Base-by-base conservation (phyloP, 2,329 filamentous ascomycete species). In the Septoria linicola region DNA sequence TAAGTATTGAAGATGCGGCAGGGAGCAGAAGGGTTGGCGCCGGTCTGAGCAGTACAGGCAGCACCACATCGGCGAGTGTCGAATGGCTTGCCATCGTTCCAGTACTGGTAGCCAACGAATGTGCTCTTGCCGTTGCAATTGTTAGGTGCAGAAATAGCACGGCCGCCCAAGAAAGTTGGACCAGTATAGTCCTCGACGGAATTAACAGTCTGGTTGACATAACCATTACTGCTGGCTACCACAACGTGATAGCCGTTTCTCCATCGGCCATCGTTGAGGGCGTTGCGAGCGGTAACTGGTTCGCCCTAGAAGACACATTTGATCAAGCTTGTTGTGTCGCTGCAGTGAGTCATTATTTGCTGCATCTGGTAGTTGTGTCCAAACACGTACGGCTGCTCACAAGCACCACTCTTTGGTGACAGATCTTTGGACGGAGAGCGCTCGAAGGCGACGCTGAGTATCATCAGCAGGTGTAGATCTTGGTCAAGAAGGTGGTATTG, bases 251-350 rank as follows among this genome's bases (percentile, higher is more conserved):
- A 56, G 13, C 55, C 53, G 34, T 52, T 56, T 4, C 58, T 37
- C 27, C 49, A 60, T 31, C 66, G 60, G 4, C 65, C 66, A 4
- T 52, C 42, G 48, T 68, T 68, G 32, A 57, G 54, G 16, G 62
- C 61, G 14, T 60, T 61, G 3, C 42, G 45, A 10, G 49, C 16
- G 25, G 34, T 54, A 20, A 68, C 60, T 7, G 58, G 56, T 17
- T 61, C 60, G 37, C 61, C 60, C 60, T 59, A 68, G 40, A 66
- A 57, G 6, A 62, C 61, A 41, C 67, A 68, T 47, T 66, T 67
- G 58, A 66, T 66, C 23, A 62, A 27, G 17, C 60, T 63, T 3
- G 30, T 48, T 7, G 47, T 16, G 10, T 35, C 11, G 3, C 43
- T 43, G 32, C n/a, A 8, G 23, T 40, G 16, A 3, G 42, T 30